A percentile compares a stretch with the other conserved stretches of the same genome.
These are phyloP conservation scores for Pleurotus djamor DNA, from an alignment of 768 basidiomycete genomes.

Conservation along the genomic window DNA sequence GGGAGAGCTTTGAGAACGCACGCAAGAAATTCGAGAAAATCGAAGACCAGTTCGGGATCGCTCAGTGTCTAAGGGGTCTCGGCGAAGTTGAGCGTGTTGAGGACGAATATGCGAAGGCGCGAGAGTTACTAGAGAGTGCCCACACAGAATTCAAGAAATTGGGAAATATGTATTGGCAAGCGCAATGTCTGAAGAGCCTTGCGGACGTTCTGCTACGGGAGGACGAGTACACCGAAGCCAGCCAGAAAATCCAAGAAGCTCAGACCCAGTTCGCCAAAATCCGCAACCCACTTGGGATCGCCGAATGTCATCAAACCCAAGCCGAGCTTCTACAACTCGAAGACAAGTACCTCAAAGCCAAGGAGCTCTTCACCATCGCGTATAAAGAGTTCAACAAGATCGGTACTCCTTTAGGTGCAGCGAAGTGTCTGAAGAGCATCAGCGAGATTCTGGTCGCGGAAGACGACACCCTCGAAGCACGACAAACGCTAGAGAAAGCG, in stretches of 20 bases:
- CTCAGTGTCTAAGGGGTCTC: conserved; percentile 4
- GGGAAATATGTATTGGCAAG: conserved; percentile 9
- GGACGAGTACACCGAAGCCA: conserved; percentile 7
- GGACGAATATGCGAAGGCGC: neutral
- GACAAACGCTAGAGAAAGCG: conserved; percentile 5
- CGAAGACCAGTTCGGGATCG: neutral
- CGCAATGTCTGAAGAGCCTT: conserved; percentile 8
- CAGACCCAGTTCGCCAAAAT: conserved; percentile 4
- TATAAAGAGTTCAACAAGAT: conserved; percentile 6
- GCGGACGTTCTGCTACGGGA: conserved; percentile 6
- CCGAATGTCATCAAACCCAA: conserved; percentile 4
- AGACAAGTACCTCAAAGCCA: conserved; percentile 4
- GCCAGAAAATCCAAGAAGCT: conserved; percentile 7
- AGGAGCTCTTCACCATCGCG: conserved; percentile 2
- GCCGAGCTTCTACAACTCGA: conserved; percentile 1
- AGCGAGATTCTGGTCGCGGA: conserved; percentile 1
- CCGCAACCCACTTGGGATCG: neutral
- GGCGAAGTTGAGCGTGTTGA: conserved; percentile 2
- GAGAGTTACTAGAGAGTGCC: neutral
- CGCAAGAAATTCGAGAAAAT: neutral
- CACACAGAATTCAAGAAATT: neutral
- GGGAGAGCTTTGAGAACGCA: neutral
- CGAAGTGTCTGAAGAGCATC: neutral
- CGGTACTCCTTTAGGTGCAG: neutral
- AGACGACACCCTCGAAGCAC: neutral